phyloP scores from a whole-genome alignment of 2,329 filamentous ascomycete species.

The Hawksworthiomyces lignivorus region DNA sequence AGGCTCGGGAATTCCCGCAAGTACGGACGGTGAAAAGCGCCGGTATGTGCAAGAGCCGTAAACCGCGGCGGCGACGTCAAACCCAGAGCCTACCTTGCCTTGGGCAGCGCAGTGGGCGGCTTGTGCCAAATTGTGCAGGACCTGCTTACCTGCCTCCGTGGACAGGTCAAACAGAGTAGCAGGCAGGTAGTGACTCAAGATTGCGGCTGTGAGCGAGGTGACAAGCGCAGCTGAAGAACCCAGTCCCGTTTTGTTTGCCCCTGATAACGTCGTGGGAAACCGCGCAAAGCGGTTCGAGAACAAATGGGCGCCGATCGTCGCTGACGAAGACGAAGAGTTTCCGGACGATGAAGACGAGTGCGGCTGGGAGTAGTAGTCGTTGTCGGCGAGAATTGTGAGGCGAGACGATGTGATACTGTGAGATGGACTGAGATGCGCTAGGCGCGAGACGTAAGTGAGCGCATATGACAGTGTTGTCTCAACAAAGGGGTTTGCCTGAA shows the following conservation, averaged over 20 bases:
- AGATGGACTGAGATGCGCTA: slow-evolving; percentile 28
- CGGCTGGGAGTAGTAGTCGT: slow-evolving; percentile 88
- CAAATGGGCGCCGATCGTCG: slow-evolving; percentile 22
- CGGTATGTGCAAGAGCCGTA: slow-evolving; percentile 87
- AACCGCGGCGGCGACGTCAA: slow-evolving; percentile 88
- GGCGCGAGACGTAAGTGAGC: slow-evolving; percentile 65
- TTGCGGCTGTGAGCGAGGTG: slow-evolving; percentile 71
- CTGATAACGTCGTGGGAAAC: slow-evolving; percentile 66
- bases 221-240: slow-evolving; percentile 93
- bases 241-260: slow-evolving; percentile 90
- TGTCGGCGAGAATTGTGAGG: slow-evolving; percentile 86
- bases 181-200: slow-evolving; percentile 70
- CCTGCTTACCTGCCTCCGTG: slow-evolving; percentile 44
- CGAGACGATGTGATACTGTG: slow-evolving; percentile 57
- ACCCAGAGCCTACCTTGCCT: slow-evolving; percentile 92
- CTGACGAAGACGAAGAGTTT: slow-evolving; percentile 21
- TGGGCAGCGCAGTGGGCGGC: slow-evolving; percentile 91
- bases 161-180: slow-evolving; percentile 46
- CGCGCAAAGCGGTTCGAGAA: slow-evolving; percentile 54
- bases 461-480: slow-evolving; percentile 85
- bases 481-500: slow-evolving; percentile 70
- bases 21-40: slow-evolving; percentile 77
- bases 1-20: slow-evolving; percentile 59
- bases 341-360: slow-evolving; percentile 21
- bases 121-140: slow-evolving; percentile 88